Conservation (phyloP, 2,329 filamentous ascomycete species). For the Colletotrichum tamarilloi region DNA sequence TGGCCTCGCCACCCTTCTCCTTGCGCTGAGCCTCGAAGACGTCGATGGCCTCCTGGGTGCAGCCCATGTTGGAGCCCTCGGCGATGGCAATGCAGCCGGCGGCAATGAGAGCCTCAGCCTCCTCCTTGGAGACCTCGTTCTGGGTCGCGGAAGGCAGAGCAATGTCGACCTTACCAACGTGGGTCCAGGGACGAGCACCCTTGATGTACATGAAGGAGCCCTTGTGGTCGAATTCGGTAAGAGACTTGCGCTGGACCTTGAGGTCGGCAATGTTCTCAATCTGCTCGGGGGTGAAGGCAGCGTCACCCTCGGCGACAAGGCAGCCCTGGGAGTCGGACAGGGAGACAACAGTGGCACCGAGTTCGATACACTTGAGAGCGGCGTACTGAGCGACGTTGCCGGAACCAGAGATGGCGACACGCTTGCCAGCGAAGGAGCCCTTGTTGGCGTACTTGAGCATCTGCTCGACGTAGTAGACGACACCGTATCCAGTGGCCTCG, state of each 20-base stretch:
- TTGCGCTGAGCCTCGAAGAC: constrained; percentile 85
- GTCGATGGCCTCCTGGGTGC: constrained; percentile 94
- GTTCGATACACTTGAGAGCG: constrained; percentile 94
- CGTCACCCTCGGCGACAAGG: constrained; percentile 78
- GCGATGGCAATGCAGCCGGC: constrained; percentile 87
- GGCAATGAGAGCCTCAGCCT: constrained; percentile 84
- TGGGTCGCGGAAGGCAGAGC: constrained; percentile 94
- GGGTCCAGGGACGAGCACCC: constrained; percentile 89
- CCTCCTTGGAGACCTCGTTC: constrained; percentile 95
- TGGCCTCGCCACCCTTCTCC: constrained; percentile 73
- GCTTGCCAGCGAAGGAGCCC: constrained; percentile 89
- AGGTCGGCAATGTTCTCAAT: constrained; percentile 82
- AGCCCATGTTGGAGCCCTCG: constrained; percentile 99
- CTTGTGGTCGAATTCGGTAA: constrained; percentile 75
- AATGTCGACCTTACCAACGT: constrained; percentile 90
- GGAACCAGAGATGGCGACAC: constrained; percentile 94
- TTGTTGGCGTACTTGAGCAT: constrained; percentile 94
- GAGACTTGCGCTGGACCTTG: constrained; percentile 87
- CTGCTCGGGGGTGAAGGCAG: constrained; percentile 82
- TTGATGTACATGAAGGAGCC: constrained; percentile 86
- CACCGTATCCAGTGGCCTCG: constrained; percentile 95
- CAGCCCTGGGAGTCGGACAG: constrained; percentile 92
- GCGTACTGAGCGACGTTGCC: constrained; percentile 99
- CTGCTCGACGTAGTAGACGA: constrained; percentile 95
- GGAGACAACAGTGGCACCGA: constrained; percentile 91